Base-by-base conservation (phyloP, 1,139 yeast genomes). In the Petasospora rhodanensis region DNA sequence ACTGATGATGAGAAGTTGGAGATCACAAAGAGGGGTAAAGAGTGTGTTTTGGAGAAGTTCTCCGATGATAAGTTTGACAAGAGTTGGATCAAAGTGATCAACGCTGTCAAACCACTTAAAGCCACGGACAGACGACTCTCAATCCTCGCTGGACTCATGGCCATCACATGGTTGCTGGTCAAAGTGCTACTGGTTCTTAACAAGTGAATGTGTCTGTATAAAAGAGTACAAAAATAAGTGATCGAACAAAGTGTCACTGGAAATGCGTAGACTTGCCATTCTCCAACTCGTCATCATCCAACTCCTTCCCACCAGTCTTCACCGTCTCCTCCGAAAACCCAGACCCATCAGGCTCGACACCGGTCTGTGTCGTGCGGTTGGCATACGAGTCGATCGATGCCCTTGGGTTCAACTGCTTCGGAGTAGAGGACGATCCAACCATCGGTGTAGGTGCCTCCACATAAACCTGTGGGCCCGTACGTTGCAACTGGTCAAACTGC, bases 21-120 rank as follows among this genome's bases (percentile, higher is more conserved):
- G 2, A 70, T 77, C 52, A 67, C 89, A 29, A 39, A 50, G n/a
- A 62, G 75, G 28, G 91, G 80, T 4, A 53, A 57, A 16, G 55
- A 60, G 21, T 61, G 73, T 39, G 79, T 79, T 5, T 54, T 68
- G 25, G 66, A 68, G 28, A 75, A 76, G 52, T 89, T 89, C 52
- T 79, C 91, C 2, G 84, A 82, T 49, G 62, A 59, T n/a, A 66
- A 61, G 7, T 89, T 89, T 52, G 70, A 68, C 20, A 48, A 49
- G 6, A 61, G 65, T 20, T 87, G 96, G 96, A 59, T 62, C 25
- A 51, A 61, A 18, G 59, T 70, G 28, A 45, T 77, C 12, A 14
- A 13, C 2, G 21, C 19, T 9, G 34, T 34, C 9, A 24, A 25
- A 10, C 11, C 5, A 6, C n/a, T 39, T 11, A 33, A 27, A 26